phyloP scores from a whole-genome alignment of 768 basidiomycete species.

The Lactarius sanguifluus region DNA sequence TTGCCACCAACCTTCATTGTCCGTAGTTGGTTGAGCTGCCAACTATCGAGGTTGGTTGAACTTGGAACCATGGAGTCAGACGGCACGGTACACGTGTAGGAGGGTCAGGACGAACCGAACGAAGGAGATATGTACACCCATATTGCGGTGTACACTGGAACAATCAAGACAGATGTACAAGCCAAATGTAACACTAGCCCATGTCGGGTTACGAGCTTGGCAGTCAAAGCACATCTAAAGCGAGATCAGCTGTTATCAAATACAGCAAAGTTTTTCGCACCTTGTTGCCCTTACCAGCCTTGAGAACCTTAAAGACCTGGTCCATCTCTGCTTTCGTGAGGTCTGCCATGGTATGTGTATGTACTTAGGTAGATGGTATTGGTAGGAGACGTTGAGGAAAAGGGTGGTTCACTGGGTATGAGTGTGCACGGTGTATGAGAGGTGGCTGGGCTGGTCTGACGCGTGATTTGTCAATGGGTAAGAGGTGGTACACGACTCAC shows the following conservation, averaged over 20 bases:
- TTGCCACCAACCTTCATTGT: slow-evolving; percentile 98
- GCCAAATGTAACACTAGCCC: slow-evolving; percentile 95
- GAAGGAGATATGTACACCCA: slow-evolving; percentile 98
- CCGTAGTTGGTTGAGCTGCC: slow-evolving; percentile 88
- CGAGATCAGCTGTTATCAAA: slow-evolving; percentile 4
- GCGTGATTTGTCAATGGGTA: background rate
- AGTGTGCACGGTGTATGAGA: background rate
- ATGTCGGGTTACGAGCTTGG: slow-evolving; percentile 92
- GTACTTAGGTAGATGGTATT: background rate
- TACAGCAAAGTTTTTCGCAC: slow-evolving; percentile 38
- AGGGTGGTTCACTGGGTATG: background rate
- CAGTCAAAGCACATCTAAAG: slow-evolving; percentile 90
- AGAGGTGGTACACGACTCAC: background rate
- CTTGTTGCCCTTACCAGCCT: slow-evolving; percentile 86
- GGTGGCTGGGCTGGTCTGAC: background rate
- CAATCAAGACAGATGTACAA: slow-evolving; percentile 98
- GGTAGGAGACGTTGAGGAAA: background rate
- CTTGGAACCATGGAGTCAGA: slow-evolving; percentile 41
- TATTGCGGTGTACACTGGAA: slow-evolving; percentile 90
- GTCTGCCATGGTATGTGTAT: slow-evolving; percentile 52
- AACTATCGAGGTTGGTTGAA: slow-evolving; percentile 94
- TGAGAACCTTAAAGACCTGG: slow-evolving; percentile 79
- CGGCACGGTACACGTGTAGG: background rate
- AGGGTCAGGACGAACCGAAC: slow-evolving; percentile 63
- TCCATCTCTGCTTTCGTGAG: slow-evolving; percentile 87